Evolutionary conservation across 2,329 filamentous ascomycete species (phyloP).

Genomic region (Xylariaceae sp.): DNA sequence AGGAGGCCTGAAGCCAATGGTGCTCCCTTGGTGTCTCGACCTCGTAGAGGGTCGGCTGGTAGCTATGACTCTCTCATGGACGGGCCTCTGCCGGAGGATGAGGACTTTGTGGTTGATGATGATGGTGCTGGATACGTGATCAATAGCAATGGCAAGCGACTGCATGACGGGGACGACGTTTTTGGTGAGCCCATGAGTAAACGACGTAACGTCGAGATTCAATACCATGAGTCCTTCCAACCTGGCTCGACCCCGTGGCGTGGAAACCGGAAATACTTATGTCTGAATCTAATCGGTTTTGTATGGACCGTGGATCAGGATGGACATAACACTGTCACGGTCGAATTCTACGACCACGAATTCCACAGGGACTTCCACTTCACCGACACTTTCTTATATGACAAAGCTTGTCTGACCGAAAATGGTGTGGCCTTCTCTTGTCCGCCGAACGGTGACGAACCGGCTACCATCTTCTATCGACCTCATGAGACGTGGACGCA

Average conservation of each 20-base stretch:
- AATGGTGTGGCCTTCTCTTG: conserved; percentile 82
- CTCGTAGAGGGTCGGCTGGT: conserved; percentile 61
- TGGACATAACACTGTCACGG: conserved; percentile 85
- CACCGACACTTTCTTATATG: conserved; percentile 91
- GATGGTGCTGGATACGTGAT: conserved; percentile 85
- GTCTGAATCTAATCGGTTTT: conserved; percentile 86
- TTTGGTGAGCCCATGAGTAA: conserved; percentile 43
- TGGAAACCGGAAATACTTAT: conserved; percentile 88
- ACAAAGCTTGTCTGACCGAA: conserved; percentile 88
- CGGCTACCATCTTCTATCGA: conserved; percentile 87
- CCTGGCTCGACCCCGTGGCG: conserved; percentile 94
- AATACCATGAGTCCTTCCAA: conserved; percentile 81
- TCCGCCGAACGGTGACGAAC: conserved; percentile 58
- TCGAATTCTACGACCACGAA: conserved; percentile 95
- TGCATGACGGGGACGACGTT: conserved; percentile 49
- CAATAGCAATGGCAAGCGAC: conserved; percentile 46
- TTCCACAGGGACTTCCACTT: conserved; percentile 94
- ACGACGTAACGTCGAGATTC: conserved; percentile 51
- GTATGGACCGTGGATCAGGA: conserved; percentile 98
- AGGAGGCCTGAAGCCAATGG: conserved; percentile 53
- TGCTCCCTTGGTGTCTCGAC: conserved; percentile 45
- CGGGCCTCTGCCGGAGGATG: conserved; percentile 51
- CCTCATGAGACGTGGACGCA: conserved; percentile 97
- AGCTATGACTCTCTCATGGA: conserved; percentile 80
- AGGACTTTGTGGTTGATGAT: conserved; percentile 90